Percentiles rank a stretch among this genome's conserved stretches.
phyloP scores from a whole-genome alignment of 768 basidiomycete species.

The Russula vinacea region DNA sequence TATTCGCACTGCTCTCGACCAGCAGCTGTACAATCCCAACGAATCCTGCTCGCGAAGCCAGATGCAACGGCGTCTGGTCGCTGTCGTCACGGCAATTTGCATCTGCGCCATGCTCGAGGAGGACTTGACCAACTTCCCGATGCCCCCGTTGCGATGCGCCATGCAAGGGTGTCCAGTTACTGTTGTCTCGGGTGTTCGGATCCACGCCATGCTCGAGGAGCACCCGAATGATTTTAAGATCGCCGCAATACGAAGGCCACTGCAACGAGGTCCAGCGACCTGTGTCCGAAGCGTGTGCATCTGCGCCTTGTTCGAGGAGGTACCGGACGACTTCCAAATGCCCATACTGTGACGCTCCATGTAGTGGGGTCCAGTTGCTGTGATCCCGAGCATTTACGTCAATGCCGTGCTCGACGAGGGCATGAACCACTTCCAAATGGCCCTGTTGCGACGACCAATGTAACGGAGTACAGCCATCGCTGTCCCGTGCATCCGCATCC shows the following conservation, averaged over 20 bases:
- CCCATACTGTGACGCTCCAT: neutral
- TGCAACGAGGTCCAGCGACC: neutral
- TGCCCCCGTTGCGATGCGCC: neutral
- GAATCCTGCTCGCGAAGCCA: neutral
- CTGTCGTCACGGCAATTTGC: neutral
- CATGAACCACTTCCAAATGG: neutral
- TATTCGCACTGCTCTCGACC: neutral
- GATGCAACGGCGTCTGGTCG: neutral
- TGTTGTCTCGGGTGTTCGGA: neutral
- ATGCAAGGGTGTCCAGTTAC: neutral
- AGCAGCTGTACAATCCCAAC: neutral
- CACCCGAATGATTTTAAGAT: neutral
- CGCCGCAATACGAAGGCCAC: neutral
- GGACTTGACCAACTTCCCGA: neutral
- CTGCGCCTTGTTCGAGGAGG: neutral
- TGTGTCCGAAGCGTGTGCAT: neutral
- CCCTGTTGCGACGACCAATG: neutral
- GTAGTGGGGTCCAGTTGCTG: neutral
- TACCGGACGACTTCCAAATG: neutral
- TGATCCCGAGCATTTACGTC: neutral
- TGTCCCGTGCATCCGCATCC: neutral
- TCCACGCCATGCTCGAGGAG: neutral
- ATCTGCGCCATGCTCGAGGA: conserved; percentile 2
- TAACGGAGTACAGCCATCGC: neutral
- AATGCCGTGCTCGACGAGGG: neutral